Percentiles rank a stretch among this genome's conserved stretches.
These are phyloP conservation scores for Alternaria conjuncta DNA, from an alignment of 2,329 filamentous ascomycete genomes.

Conservation along the genomic window DNA sequence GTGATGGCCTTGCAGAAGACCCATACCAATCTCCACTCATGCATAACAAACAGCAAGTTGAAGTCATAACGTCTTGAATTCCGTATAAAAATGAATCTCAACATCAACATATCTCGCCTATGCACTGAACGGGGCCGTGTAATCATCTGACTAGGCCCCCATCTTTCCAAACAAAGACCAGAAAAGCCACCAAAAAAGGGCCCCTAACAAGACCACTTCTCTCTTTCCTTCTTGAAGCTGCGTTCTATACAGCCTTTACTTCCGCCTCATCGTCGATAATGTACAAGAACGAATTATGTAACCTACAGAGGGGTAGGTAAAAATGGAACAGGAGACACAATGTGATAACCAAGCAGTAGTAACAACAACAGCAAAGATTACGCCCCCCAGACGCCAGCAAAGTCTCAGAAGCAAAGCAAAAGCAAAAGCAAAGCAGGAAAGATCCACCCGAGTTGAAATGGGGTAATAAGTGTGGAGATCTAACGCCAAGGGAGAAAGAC, in stretches of 20 bases:
- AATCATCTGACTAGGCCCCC: background rate
- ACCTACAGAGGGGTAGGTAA: background rate
- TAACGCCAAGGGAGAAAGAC: conserved; percentile 8
- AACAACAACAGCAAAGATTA: background rate
- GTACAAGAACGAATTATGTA: conserved; percentile 41
- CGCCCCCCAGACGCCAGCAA: conserved; percentile 3
- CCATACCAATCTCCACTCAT: too few species aligned
- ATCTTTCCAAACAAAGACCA: background rate
- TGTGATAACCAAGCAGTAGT: background rate
- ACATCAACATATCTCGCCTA: background rate
- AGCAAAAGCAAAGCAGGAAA: background rate
- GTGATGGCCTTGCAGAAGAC: too few species aligned
- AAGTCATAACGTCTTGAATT: conserved; percentile 45
- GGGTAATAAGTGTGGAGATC: conserved; percentile 12
- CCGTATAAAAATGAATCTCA: conserved; percentile 23
- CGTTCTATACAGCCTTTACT: background rate
- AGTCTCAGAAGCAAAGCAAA: conserved; percentile 1
- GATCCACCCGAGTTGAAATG: conserved; percentile 7
- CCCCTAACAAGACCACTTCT: background rate
- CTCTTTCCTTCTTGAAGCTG: background rate
- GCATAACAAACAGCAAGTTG: background rate
- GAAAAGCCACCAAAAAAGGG: background rate
- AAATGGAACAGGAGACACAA: background rate
- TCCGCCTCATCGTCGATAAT: conserved; percentile 21
- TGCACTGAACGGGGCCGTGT: background rate